Evolutionary conservation across 2,329 filamentous ascomycete species (phyloP), one percentile per base, ranked within the genome.

Genomic region (Alternaria ventricosa): DNA sequence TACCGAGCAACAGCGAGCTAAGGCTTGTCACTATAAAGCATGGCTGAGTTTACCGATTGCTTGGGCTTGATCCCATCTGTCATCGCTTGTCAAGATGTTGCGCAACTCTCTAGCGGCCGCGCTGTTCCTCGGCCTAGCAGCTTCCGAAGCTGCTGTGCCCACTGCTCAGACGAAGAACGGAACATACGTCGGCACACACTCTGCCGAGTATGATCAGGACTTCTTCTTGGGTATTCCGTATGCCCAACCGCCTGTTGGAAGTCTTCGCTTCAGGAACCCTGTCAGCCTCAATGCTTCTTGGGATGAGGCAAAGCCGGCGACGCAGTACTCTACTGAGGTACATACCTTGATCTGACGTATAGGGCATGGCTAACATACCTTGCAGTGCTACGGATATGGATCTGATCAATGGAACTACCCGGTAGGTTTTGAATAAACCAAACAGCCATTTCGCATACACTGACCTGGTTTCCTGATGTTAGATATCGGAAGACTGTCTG

Each of bases 161-260:
- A 78, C 71, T 0, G 82, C 73, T 11, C 70, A 65, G 1, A 66
- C 82, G 49, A 81, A 80, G 69, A 84, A 84, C 66, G 83, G 83
- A n/a, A 80, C 82, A 0, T 75, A 81, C 45, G 62, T 71, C 30
- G 82, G 82, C 15, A 47, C 78, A 4, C 71, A 83, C 65, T 79
- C 77, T 7, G 49, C 68, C 12, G 71, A 78, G 41, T 83, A 83
- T 68, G 73, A 83, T 54, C 81, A 84, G 65, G 82, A 84, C 70
- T 80, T 74, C 67, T 84, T 83, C 66, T 75, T 84, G 23, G 82
- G 82, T 13, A 74, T 89, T 2, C 87, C 86, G 0, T 89, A 85
- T 73, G 72, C 72, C 10, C 71, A 75, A 23, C 66, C 71, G n/a
- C 71, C 72, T 5, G 68, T 75, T 20, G 72, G 84, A 3, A 75